Conservation (phyloP, 2,329 filamentous ascomycete genomes). For the Pseudocercospora pini-densiflorae region DNA sequence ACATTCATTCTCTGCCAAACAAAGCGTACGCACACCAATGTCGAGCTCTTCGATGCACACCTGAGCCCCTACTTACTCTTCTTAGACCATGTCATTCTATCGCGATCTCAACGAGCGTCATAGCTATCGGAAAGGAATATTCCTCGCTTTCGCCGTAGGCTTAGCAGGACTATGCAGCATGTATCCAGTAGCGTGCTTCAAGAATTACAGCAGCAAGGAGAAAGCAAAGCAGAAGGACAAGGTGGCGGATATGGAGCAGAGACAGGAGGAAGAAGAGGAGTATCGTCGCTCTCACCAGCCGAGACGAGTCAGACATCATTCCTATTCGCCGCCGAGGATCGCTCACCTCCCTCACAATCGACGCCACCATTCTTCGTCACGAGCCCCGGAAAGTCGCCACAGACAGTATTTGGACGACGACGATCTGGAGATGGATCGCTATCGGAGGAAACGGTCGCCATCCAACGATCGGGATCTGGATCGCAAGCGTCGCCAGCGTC, state of each 20-base stretch:
- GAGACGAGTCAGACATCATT: constrained; percentile 31
- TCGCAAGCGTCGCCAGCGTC: constrained; percentile 35
- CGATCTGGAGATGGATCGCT: constrained; percentile 29
- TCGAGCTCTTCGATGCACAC: constrained; percentile 14
- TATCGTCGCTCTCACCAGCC: constrained; percentile 29
- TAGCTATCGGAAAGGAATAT: constrained; percentile 39
- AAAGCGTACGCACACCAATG: constrained; percentile 10
- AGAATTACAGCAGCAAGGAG: constrained; percentile 41
- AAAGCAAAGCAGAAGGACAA: constrained; percentile 32
- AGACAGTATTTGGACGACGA: constrained; percentile 29
- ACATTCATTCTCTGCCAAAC: neutral
- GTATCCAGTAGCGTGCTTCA: constrained; percentile 42
- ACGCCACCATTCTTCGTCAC: constrained; percentile 30
- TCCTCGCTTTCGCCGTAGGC: constrained; percentile 36
- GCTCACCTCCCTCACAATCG: constrained; percentile 30
- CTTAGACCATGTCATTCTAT: constrained; percentile 32
- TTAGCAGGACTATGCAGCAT: constrained; percentile 42
- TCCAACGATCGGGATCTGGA: constrained; percentile 36
- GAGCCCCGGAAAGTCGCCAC: constrained; percentile 27
- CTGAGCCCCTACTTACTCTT: constrained; percentile 19
- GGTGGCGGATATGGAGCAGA: constrained; percentile 32
- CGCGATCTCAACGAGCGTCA: constrained; percentile 38
- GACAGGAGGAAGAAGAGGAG: constrained; percentile 33
- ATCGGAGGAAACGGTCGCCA: constrained; percentile 22
- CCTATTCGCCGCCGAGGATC: constrained; percentile 33